These are phyloP conservation scores for Pseudomassariella vexata DNA, from an alignment of 2,329 filamentous ascomycete species.

Conservation along the genomic window DNA sequence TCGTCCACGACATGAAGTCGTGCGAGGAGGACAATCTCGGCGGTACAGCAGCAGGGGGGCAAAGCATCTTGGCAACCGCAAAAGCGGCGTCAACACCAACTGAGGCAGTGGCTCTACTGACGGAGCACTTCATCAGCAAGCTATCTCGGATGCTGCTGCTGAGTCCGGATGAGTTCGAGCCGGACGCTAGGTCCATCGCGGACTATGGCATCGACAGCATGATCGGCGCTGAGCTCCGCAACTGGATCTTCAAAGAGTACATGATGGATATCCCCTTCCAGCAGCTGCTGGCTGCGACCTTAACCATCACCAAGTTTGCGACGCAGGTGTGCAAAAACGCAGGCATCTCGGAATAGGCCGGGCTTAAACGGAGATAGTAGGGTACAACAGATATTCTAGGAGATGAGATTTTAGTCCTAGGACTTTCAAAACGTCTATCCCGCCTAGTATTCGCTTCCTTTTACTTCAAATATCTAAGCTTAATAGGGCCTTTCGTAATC, in stretches of 20 bases:
- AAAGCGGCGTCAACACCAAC: conserved; percentile 8
- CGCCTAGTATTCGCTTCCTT: too few species aligned
- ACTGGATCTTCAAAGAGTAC: conserved; percentile 27
- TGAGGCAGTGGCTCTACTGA: conserved; percentile 4
- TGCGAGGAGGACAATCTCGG: conserved; percentile 2
- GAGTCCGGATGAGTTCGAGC: conserved; percentile 12
- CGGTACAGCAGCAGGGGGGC: conserved; percentile 3
- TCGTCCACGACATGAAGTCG: conserved; percentile 11
- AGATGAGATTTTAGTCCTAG: too few species aligned
- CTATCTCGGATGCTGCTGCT: conserved; percentile 19
- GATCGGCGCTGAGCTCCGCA: conserved; percentile 28
- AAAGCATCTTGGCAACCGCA: conserved; percentile 9
- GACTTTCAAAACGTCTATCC: too few species aligned
- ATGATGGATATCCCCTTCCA: conserved; percentile 30
- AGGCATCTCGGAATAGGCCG: too few species aligned
- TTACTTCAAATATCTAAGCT: too few species aligned
- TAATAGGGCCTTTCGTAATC: too few species aligned
- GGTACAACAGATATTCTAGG: too few species aligned
- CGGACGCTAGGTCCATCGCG: conserved; percentile 18
- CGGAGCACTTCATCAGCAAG: conserved; percentile 12
- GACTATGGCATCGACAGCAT: conserved; percentile 29
- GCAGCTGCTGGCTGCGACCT: conserved; percentile 18
- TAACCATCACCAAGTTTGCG: conserved; percentile 14
- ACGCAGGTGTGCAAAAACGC: conserved; percentile 7
- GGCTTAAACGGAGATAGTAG: too few species aligned